These are phyloP conservation scores for Closterium sp. DNA, from an alignment of 139 green algal species.

Conservation along the genomic window DNA sequence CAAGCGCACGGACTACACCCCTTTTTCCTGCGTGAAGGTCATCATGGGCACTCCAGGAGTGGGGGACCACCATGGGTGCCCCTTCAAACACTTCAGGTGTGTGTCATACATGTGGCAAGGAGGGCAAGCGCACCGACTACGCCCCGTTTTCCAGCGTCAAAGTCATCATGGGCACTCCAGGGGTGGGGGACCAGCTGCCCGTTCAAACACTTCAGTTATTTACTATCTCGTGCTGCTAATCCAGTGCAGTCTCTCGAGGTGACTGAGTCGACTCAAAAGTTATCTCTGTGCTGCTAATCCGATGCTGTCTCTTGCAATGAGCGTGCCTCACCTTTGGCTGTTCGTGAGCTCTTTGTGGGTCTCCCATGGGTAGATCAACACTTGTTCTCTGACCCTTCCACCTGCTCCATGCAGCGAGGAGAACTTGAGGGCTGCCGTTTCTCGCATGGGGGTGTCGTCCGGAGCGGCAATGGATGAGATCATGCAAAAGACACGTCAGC, in stretches of 20 bases:
- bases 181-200: slow-evolving; percentile 79
- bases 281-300: too few relatives aligned
- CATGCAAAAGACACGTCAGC: not conserved
- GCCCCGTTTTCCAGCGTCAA: slow-evolving; percentile 81
- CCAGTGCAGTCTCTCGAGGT: too few relatives aligned
- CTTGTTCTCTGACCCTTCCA: not conserved
- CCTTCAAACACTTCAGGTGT: slow-evolving; percentile 76
- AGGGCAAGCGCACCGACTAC: slow-evolving; percentile 66
- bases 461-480: not conserved
- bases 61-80: slow-evolving; percentile 81
- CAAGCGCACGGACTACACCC: slow-evolving; percentile 87
- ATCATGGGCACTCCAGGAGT: slow-evolving; percentile 72
- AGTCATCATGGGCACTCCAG: slow-evolving; percentile 76
- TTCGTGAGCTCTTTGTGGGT: too few relatives aligned
- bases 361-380: too few relatives aligned
- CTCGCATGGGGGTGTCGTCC: not conserved
- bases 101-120: not conserved
- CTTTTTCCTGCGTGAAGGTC: slow-evolving; percentile 82
- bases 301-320: too few relatives aligned
- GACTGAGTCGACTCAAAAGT: too few relatives aligned
- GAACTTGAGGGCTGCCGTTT: not conserved
- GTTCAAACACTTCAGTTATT: slow-evolving; percentile 71
- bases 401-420: not conserved
- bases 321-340: too few relatives aligned
- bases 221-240: too few relatives aligned